A percentile compares a stretch with the other conserved stretches of the same genome.
Conservation (phyloP, 805 yeast species). For the Cephaloascus fragrans region DNA sequence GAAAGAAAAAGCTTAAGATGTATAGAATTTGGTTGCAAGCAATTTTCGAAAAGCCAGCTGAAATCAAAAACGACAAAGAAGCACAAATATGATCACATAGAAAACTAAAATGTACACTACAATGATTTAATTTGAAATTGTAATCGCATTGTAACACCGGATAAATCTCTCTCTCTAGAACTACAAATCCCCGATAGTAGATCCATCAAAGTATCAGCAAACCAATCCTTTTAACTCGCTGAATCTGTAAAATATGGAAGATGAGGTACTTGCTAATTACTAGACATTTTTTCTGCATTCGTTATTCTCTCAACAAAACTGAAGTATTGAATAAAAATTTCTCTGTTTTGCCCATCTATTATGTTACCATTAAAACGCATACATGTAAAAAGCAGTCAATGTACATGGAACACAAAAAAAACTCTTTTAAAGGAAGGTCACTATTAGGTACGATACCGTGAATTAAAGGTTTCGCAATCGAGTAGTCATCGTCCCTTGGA, state of each 20-base stretch:
- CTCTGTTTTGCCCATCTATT: neutral
- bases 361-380: constrained; percentile 16
- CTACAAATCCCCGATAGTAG: too few species aligned
- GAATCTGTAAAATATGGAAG: too few species aligned
- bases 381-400: constrained; percentile 63
- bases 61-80: neutral
- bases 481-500: constrained; percentile 23
- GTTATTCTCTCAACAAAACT: too few species aligned
- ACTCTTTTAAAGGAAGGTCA: constrained; percentile 30
- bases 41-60: constrained; percentile 42
- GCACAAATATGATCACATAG: neutral
- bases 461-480: constrained; percentile 31
- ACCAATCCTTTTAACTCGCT: too few species aligned
- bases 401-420: constrained; percentile 35
- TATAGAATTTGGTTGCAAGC: constrained; percentile 96
- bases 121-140: too few species aligned
- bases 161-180: too few species aligned
- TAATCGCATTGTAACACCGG: too few species aligned
- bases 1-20: constrained; percentile 91
- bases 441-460: constrained; percentile 49
- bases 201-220: too few species aligned
- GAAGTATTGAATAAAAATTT: too few species aligned
- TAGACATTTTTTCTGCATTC: too few species aligned
- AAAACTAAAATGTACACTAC: too few species aligned
- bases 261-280: too few species aligned